A percentile compares a stretch with the other conserved stretches of the same genome.
These are phyloP conservation scores for Vitis hybrid DNA, from an alignment of 177 flowering plant species.

Conservation along the genomic window DNA sequence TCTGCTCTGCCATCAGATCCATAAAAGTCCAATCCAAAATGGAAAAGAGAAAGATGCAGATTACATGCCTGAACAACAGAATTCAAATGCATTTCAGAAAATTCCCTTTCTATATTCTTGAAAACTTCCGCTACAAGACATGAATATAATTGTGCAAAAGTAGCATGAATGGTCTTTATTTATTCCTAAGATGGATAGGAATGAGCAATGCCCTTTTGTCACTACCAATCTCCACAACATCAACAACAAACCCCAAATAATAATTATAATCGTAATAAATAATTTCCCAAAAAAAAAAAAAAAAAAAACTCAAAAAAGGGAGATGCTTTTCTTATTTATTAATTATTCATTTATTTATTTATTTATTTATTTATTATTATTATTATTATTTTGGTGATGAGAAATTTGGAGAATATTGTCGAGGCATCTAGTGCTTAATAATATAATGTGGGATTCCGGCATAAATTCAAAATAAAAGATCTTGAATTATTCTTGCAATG, in stretches of 20 bases:
- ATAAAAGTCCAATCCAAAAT: too few species aligned
- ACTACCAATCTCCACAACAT: conserved; percentile 17
- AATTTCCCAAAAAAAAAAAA: neutral
- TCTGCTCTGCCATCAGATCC: too few species aligned
- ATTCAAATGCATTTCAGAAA: conserved; percentile 23
- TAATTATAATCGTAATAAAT: neutral
- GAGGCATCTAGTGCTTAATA: conserved; percentile 29
- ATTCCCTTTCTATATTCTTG: conserved; percentile 31
- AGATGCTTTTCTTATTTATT: neutral
- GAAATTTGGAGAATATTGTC: conserved; percentile 13
- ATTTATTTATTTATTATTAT: neutral
- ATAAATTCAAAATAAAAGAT: conserved; percentile 27
- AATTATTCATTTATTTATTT: neutral
- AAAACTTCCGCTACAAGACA: conserved; percentile 48
- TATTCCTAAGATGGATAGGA: conserved; percentile 45
- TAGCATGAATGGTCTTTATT: conserved; percentile 18
- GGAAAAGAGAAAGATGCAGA: conserved; percentile 24
- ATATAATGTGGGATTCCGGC: conserved; percentile 26
- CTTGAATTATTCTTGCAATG: conserved; percentile 25
- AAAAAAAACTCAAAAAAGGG: neutral
- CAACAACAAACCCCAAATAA: neutral
- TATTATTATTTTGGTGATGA: conserved; percentile 1
- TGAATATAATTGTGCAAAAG: conserved; percentile 20
- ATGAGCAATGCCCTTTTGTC: conserved; percentile 33
- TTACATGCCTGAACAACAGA: conserved; percentile 13